These are phyloP conservation scores for Tylopilus subfusipes DNA, from an alignment of 768 basidiomycete genomes.

Conservation along the genomic window DNA sequence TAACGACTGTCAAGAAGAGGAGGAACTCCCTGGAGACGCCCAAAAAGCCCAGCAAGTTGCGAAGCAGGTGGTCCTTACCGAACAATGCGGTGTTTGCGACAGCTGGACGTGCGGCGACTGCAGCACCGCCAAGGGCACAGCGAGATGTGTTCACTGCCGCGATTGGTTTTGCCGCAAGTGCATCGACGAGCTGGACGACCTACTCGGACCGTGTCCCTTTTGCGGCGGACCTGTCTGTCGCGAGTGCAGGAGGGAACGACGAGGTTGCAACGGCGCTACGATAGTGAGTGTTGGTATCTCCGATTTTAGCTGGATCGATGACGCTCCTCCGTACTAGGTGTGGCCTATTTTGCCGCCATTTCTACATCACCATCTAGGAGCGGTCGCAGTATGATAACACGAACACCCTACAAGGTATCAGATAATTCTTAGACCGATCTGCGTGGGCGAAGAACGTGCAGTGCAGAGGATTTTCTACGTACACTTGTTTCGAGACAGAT, in stretches of 20 bases:
- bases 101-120: slow-evolving; percentile 11
- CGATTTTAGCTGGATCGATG: not conserved
- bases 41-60: not conserved
- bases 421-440: not conserved
- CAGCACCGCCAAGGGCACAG: not conserved
- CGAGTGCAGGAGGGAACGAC: not conserved
- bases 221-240: slow-evolving; percentile 2
- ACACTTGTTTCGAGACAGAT: not conserved
- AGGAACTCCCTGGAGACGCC: not conserved
- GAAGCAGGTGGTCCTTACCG: not conserved
- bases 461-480: not conserved
- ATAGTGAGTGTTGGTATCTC: not conserved
- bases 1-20: slow-evolving; percentile 13
- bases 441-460: not conserved
- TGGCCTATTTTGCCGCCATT: too few species aligned
- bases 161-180: slow-evolving; percentile 7
- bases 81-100: not conserved
- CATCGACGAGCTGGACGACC: not conserved
- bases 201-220: not conserved
- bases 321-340: not conserved
- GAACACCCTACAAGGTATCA: not conserved
- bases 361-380: not conserved
- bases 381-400: too few species aligned
- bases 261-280: not conserved
- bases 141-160: not conserved